Conservation (phyloP, 495 filamentous ascomycete species). For the Letharia columbiana region DNA sequence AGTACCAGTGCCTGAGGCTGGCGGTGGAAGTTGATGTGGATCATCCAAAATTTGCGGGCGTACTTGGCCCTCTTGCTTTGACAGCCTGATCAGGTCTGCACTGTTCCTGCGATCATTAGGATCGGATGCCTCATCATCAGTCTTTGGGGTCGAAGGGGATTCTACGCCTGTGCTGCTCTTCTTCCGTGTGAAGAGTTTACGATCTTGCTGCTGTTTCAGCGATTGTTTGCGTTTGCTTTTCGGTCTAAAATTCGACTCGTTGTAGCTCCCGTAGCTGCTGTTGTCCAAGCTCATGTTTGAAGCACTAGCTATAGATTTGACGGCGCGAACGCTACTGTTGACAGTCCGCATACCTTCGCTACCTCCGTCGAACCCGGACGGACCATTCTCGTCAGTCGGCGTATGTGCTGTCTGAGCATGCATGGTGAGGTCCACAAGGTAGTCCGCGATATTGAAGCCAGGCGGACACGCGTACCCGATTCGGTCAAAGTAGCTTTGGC, state of each 20-base stretch:
- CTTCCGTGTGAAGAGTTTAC: slow-evolving; percentile 81
- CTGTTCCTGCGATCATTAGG: slow-evolving; percentile 54
- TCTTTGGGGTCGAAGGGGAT: slow-evolving; percentile 49
- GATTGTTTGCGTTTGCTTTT: slow-evolving; percentile 62
- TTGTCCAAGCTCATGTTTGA: slow-evolving; percentile 57
- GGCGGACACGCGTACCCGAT: slow-evolving; percentile 88
- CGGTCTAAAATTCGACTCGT: slow-evolving; percentile 53
- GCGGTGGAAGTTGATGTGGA: slow-evolving; percentile 70
- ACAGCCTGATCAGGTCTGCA: slow-evolving; percentile 61
- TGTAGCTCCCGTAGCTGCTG: slow-evolving; percentile 45
- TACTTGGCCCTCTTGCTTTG: slow-evolving; percentile 52
- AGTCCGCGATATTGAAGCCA: slow-evolving; percentile 98
- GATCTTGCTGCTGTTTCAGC: slow-evolving; percentile 72
- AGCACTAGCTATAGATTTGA: slow-evolving; percentile 81
- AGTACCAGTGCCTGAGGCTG: slow-evolving; percentile 50
- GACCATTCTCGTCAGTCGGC: slow-evolving; percentile 49
- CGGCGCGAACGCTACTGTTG: slow-evolving; percentile 80
- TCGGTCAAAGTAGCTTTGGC: slow-evolving; percentile 85
- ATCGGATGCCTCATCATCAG: slow-evolving; percentile 60
- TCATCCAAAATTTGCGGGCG: slow-evolving; percentile 59
- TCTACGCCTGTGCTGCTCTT: slow-evolving; percentile 46
- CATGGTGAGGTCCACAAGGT: slow-evolving; percentile 95
- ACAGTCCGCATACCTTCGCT: slow-evolving; percentile 52
- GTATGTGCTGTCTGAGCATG: slow-evolving; percentile 60
- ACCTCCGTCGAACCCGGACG: slow-evolving; percentile 33